These are phyloP conservation scores for Salix brachista DNA, from an alignment of 345 rosid genomes.

Conservation along the genomic window DNA sequence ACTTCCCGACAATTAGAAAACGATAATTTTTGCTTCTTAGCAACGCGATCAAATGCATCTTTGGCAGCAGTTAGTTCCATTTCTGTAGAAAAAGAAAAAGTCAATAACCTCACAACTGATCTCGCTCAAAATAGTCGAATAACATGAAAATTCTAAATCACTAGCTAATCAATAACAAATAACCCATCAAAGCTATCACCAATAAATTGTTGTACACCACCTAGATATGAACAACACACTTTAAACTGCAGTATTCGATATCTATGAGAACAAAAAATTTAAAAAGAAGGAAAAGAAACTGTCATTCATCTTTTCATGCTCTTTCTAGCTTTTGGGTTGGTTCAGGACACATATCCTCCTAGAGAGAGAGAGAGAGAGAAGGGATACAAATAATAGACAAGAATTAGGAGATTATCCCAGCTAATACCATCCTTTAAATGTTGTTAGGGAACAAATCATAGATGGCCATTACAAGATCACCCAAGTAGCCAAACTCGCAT, in stretches of 20 bases:
- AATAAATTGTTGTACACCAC: neutral
- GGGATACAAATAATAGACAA: neutral
- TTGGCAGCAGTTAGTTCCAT: slow-evolving; percentile 47
- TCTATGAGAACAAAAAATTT: neutral
- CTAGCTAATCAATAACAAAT: neutral
- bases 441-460: neutral
- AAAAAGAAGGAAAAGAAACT: neutral
- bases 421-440: neutral
- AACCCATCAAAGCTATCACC: neutral
- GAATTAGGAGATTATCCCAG: neutral
- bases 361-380: neutral
- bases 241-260: neutral
- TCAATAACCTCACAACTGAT: neutral
- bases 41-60: slow-evolving; percentile 61
- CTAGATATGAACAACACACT: neutral
- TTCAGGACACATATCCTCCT: neutral
- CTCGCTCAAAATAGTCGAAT: neutral
- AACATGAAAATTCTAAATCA: neutral
- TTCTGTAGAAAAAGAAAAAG: slow-evolving; percentile 25
- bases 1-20: slow-evolving; percentile 45
- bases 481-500: neutral
- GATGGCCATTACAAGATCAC: neutral
- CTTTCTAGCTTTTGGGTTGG: neutral
- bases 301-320: neutral
- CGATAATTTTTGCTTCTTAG: slow-evolving; percentile 62